Percentiles rank a stretch among this genome's conserved stretches.
These are phyloP conservation scores for Colletotrichum sp. DNA, from an alignment of 2,329 filamentous ascomycete species.

Conservation along the genomic window DNA sequence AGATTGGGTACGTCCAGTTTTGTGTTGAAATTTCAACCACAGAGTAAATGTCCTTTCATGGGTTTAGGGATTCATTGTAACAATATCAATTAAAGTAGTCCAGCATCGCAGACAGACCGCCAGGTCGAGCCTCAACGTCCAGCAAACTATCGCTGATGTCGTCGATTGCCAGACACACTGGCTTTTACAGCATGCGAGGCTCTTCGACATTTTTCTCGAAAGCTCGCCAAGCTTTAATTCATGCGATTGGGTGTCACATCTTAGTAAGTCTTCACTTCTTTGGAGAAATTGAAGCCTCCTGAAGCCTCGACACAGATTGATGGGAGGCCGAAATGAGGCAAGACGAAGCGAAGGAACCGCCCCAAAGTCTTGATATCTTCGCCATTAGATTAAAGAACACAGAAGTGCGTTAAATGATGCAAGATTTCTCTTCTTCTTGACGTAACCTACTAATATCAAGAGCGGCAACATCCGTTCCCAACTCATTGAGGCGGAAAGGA, in stretches of 20 bases:
- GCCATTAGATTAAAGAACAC: background rate
- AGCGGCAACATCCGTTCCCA: rapidly evolving
- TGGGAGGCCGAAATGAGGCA: no score
- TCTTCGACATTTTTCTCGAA: background rate
- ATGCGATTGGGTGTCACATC: background rate
- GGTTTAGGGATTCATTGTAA: background rate
- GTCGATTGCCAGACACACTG: background rate
- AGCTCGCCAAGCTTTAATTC: background rate
- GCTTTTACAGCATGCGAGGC: background rate
- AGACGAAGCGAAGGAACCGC: background rate
- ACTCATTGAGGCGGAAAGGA: background rate
- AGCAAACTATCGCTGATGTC: no score
- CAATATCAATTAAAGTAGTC: rapidly evolving
- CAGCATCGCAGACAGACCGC: no score
- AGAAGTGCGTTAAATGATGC: background rate
- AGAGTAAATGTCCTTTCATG: no score
- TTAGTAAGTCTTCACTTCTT: background rate
- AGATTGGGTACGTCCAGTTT: background rate
- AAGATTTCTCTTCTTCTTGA: rapidly evolving
- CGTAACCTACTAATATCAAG: rapidly evolving
- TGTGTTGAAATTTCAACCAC: background rate
- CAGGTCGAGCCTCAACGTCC: no score
- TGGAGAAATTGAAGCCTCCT: background rate
- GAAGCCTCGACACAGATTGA: background rate
- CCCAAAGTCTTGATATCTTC: rapidly evolving